Evolutionary conservation across 192 early-diverging fungal genomes (phyloP), one percentile per base, ranked within the genome.

Genomic region (Backusella liffmaniae): DNA sequence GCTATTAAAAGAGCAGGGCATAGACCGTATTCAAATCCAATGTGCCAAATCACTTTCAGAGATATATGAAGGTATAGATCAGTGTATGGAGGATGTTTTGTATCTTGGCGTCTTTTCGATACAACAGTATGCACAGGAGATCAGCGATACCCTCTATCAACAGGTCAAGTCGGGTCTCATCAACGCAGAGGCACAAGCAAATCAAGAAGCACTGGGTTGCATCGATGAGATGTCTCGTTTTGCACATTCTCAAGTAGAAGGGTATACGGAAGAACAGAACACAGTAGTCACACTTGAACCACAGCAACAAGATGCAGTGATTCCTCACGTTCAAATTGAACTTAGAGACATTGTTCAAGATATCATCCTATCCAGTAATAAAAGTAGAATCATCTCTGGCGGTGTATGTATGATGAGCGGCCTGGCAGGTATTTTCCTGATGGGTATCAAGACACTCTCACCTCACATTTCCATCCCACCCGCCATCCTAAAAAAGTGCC

Each of bases 71-170:
- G 41, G 21, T 13, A 23, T 69, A 10, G 23, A 71, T 18, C 35
- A 71, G 8, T 37, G 7, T 13, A 70, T 70, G 21, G n/a, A 21
- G 5, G 36, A 39, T 71, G 39, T 71, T 13, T 44, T 21, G 3
- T 97, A 92, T 84, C 86, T 87, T 36, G 95, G 97, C n/a, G 73
- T 96, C 37, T 75, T 95, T 15, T 89, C 91, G 72, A 88, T 92
- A 41, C 94, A 93, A 91, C 84, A 88, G 59, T 98, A 97, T 83
- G 94, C 96, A 16, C 84, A 89, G 37, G 90, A 91, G 53, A 82
- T 98, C 53, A 83, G 90, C 46, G 85, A 90, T 68, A 78, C 86
- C 39, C 87, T 92, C 81, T 83, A 88, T 18, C 83, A 89, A 53
- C 81, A 87, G 9, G 79, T 93, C 70, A 84, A 88, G 53, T 84